Percentiles rank a stretch among this genome's conserved stretches.
Conservation (phyloP, 768 basidiomycete genomes). For the Coprinellus micaceus region DNA sequence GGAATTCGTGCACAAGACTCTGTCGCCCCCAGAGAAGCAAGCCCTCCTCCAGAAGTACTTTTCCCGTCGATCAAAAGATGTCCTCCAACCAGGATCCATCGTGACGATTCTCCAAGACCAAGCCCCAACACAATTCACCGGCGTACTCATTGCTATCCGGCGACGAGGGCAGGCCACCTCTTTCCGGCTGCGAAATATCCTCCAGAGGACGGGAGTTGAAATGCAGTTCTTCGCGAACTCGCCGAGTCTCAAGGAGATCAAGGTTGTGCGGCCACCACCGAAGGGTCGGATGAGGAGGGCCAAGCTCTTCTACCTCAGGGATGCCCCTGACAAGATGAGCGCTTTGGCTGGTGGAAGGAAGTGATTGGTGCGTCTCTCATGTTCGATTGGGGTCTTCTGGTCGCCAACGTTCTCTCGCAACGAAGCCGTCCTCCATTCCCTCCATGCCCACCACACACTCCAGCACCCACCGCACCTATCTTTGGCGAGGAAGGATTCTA, state of each 20-base stretch:
- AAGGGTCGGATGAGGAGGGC: slow-evolving; percentile 67
- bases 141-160: slow-evolving; percentile 80
- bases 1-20: slow-evolving; percentile 62
- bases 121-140: slow-evolving; percentile 81
- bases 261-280: slow-evolving; percentile 65
- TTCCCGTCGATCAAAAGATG: slow-evolving; percentile 60
- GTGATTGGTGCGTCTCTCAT: neutral
- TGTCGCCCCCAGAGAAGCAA: slow-evolving; percentile 67
- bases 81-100: slow-evolving; percentile 82
- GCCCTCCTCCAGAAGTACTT: slow-evolving; percentile 67
- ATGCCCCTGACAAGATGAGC: slow-evolving; percentile 84
- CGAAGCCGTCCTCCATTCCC: neutral
- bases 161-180: slow-evolving; percentile 83
- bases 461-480: too few relatives aligned
- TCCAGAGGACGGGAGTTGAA: slow-evolving; percentile 90
- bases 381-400: too few relatives aligned
- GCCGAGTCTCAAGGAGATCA: slow-evolving; percentile 85
- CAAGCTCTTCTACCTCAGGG: slow-evolving; percentile 79
- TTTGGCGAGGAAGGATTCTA: neutral
- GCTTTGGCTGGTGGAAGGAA: slow-evolving; percentile 50
- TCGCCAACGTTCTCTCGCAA: too few relatives aligned
- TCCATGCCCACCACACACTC: too few relatives aligned
- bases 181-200: slow-evolving; percentile 85
- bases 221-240: slow-evolving; percentile 86
- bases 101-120: slow-evolving; percentile 74